Base-by-base conservation (phyloP, 805 yeast species). In the Cyberlindnera euphorbiae region DNA sequence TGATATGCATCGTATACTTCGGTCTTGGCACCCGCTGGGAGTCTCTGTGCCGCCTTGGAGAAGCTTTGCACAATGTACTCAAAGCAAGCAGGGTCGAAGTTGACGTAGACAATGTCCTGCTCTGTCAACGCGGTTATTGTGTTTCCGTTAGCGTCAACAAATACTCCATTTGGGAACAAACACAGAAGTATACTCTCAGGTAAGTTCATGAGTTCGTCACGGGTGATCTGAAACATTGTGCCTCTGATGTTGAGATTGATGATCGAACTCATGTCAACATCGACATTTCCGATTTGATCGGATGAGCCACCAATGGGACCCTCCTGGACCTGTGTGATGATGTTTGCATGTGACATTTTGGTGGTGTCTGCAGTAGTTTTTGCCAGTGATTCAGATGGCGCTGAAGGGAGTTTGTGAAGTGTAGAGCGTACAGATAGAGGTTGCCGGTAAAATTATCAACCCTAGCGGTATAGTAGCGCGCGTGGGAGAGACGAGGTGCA, bases 161-260 rank as follows among this genome's bases (percentile, higher is more conserved):
- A 83, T 4, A 87, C 94, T 28, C 97, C 96, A 47, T 84, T 86
- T 12, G 96, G 96, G 53, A 87, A 85, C 16, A 93, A 64, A 50
- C 96, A 85, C 36, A 89, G 72, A 39, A 93, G 64, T 17, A 93
- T 77, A 42, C 89, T 79, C 56, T 93, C 98, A 1, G 98, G 98
- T 22, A 93, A 66, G 35, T 87, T 78, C 86, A 89, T 81, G 47
- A 93, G 71, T 56, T 87, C 96, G 50, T 86, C 95, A 44, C 96
- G 71, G 5, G 94, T 79, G 32, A 93, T 79, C 33, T 77, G 75
- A 59, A 89, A 87, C 44, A 69, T 63, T 13, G 62, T 62, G 14
- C 94, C 96, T 33, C 96, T 74, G 36, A 90, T 72, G 52, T 85
- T 79, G 62, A 90, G 68, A 53, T 76, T 79, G 37, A 90, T 84